Evolutionary conservation across 192 early-diverging fungal species (phyloP).

Genomic region (Obelidium mucronatum): DNA sequence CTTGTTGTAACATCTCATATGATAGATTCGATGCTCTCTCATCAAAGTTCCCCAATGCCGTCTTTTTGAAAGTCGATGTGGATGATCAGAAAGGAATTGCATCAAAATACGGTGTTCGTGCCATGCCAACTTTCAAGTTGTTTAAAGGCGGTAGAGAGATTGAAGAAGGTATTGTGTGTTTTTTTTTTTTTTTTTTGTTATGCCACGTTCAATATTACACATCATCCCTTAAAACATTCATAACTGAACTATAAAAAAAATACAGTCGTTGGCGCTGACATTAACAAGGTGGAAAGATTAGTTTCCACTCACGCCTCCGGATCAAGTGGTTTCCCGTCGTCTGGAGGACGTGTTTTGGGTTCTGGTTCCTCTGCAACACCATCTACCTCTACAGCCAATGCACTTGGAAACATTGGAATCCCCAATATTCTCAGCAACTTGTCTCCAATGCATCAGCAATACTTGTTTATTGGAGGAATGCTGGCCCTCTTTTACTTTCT

Average conservation of each 20-base stretch:
- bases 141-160: slow-evolving; percentile 62
- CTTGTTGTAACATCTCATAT: not conserved
- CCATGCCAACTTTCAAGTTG: slow-evolving; percentile 78
- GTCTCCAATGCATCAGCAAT: slow-evolving; percentile 38
- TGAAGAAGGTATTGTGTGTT: slow-evolving; percentile 44
- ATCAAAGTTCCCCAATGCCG: slow-evolving; percentile 57
- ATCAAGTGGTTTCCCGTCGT: slow-evolving; percentile 27
- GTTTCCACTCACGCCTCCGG: slow-evolving; percentile 37
- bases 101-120: slow-evolving; percentile 52
- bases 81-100: slow-evolving; percentile 65
- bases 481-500: slow-evolving; percentile 28
- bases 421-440: slow-evolving; percentile 20
- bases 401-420: not conserved
- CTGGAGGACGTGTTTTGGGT: slow-evolving; percentile 29
- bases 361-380: not conserved
- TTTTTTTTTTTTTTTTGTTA: not conserved
- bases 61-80: slow-evolving; percentile 86
- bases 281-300: slow-evolving; percentile 50
- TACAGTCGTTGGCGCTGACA: slow-evolving; percentile 58
- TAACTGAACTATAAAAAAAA: not conserved
- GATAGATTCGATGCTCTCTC: slow-evolving; percentile 63
- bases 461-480: slow-evolving; percentile 23
- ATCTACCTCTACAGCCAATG: not conserved
- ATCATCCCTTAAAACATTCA: not conserved
- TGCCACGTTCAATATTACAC: not conserved